These are phyloP conservation scores for Wilcoxina mikolae DNA, from an alignment of 495 filamentous ascomycete species.

Conservation along the genomic window DNA sequence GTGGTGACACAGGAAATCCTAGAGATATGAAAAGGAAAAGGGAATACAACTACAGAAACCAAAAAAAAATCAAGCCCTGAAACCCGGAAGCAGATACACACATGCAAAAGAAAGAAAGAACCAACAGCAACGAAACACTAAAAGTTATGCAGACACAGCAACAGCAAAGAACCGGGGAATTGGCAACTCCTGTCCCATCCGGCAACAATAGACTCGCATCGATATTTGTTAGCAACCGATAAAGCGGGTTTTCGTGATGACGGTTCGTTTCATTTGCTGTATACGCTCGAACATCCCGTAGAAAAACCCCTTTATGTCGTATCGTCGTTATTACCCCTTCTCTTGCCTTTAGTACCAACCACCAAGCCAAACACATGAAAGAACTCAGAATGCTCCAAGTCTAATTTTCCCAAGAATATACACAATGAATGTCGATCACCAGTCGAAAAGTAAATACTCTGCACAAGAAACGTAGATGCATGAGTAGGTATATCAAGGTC, in stretches of 20 bases:
- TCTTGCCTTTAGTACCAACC: not conserved
- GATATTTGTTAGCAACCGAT: not conserved
- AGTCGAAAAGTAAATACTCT: slow-evolving; percentile 4
- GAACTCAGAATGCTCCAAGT: not conserved
- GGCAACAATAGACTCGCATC: slow-evolving; percentile 1
- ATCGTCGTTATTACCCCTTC: slow-evolving; percentile 7
- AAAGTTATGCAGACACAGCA: slow-evolving; percentile 1
- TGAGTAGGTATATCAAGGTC: not conserved
- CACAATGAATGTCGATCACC: slow-evolving; percentile 4
- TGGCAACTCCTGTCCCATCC: not conserved
- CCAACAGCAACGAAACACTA: not conserved
- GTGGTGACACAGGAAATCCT: slow-evolving; percentile 5
- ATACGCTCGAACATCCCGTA: not conserved
- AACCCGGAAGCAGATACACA: slow-evolving; percentile 5
- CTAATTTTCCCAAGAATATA: slow-evolving; percentile 9
- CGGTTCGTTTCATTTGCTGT: not conserved
- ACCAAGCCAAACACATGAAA: not conserved
- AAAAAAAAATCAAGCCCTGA: slow-evolving; percentile 10
- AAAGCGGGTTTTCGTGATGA: not conserved
- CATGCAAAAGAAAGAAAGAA: slow-evolving; percentile 5
- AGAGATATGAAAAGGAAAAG: not conserved
- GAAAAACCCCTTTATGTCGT: slow-evolving; percentile 2
- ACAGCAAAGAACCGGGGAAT: not conserved
- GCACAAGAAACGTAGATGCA: slow-evolving; percentile 3
- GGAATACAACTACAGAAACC: not conserved